These are phyloP conservation scores for Lathyrus oleraceus DNA, from an alignment of 306 rosid species.

Conservation along the genomic window DNA sequence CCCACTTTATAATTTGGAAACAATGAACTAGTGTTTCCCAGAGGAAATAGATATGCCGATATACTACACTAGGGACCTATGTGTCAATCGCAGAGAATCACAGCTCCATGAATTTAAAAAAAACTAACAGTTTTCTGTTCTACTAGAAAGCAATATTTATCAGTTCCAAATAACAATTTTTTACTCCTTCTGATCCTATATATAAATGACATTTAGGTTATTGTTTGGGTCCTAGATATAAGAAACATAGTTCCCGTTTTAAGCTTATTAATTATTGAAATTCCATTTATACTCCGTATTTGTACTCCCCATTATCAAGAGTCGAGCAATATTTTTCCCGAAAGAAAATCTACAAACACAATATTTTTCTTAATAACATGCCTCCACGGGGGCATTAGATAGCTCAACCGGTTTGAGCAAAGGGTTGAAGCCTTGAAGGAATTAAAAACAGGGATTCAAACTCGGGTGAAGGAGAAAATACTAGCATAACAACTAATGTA, in stretches of 20 bases:
- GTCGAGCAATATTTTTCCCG: neutral
- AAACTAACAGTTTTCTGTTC: neutral
- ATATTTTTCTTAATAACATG: neutral
- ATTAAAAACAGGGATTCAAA: no score
- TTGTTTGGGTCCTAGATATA: neutral
- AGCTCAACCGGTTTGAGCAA: no score
- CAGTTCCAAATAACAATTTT: neutral
- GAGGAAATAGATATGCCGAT: no score
- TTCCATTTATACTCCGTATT: no score
- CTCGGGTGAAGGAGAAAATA: no score
- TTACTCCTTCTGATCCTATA: neutral
- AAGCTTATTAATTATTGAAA: neutral
- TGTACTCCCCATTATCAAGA: neutral
- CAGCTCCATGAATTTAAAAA: neutral
- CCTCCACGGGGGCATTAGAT: no score
- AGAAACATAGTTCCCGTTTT: neutral
- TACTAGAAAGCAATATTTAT: neutral
- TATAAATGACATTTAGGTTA: neutral
- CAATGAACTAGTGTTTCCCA: no score
- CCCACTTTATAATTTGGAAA: no score
- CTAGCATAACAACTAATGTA: no score
- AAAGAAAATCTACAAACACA: conserved; percentile 18
- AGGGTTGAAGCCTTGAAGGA: no score
- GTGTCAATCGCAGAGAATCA: neutral
- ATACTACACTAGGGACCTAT: neutral